Percentiles rank a stretch among this genome's conserved stretches.
Evolutionary conservation across 768 basidiomycete species (phyloP).

Genomic region (Collybia sp.): DNA sequence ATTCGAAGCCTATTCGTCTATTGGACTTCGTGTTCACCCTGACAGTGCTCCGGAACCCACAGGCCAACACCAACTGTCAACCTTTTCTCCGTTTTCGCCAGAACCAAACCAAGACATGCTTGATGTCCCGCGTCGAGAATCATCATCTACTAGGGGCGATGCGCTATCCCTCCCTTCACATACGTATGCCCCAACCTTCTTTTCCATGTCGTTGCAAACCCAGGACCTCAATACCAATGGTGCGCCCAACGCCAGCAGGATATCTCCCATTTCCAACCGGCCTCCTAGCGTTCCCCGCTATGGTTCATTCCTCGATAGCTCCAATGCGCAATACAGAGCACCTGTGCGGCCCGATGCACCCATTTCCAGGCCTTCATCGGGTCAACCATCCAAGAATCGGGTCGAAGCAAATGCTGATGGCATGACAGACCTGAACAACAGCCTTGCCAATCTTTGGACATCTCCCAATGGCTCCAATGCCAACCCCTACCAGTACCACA

Average conservation of each 20-base stretch:
- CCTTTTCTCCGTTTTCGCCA: conserved; percentile 78
- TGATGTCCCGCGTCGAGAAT: conserved; percentile 31
- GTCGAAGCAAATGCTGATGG: conserved; percentile 40
- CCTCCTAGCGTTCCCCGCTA: conserved; percentile 42
- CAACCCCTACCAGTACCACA: conserved; percentile 9
- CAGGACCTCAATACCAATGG: conserved; percentile 27
- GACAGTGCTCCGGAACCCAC: conserved; percentile 27
- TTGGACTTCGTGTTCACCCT: conserved; percentile 10
- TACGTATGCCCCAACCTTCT: conserved; percentile 49
- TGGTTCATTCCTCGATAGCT: conserved; percentile 37
- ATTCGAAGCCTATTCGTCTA: not conserved
- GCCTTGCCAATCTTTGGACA: conserved; percentile 59
- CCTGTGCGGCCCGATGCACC: conserved; percentile 38
- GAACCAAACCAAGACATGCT: conserved; percentile 51
- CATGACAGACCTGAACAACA: conserved; percentile 71
- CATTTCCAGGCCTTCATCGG: conserved; percentile 51
- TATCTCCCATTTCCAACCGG: conserved; percentile 40
- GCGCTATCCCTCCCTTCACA: conserved; percentile 42
- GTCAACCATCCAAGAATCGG: conserved; percentile 23
- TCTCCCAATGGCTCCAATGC: conserved; percentile 10
- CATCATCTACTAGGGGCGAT: conserved; percentile 30
- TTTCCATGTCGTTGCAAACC: conserved; percentile 19
- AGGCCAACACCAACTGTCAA: conserved; percentile 23
- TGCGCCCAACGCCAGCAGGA: conserved; percentile 21
- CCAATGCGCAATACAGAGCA: conserved; percentile 33